Conservation (phyloP, 2,329 filamentous ascomycete genomes). For the Trichoderma sp. region DNA sequence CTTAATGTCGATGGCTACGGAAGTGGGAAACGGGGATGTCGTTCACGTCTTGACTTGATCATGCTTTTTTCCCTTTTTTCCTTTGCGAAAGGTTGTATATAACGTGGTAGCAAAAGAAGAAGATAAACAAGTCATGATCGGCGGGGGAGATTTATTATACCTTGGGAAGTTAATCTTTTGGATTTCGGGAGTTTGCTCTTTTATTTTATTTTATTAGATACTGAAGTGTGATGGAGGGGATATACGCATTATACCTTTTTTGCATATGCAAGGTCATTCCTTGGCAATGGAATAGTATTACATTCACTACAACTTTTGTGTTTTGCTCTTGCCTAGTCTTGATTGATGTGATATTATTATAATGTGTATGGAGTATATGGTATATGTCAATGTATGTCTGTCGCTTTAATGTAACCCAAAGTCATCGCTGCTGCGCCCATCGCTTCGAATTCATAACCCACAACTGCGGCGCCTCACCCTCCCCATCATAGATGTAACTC, state of each 20-base stretch:
- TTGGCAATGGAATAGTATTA: conserved; percentile 4
- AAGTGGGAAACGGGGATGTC: not conserved
- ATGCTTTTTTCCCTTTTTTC: not conserved
- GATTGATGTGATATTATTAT: not conserved
- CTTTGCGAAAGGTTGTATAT: conserved; percentile 7
- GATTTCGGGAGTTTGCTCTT: conserved; percentile 3
- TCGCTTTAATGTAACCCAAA: not conserved
- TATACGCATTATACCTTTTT: conserved; percentile 1
- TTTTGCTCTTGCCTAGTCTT: not conserved
- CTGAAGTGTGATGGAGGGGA: not conserved
- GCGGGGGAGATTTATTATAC: not conserved
- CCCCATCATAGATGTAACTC: conserved; percentile 31
- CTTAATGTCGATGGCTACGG: not conserved
- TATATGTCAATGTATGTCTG: not conserved
- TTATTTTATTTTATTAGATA: conserved; percentile 1
- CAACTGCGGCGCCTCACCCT: conserved; percentile 29
- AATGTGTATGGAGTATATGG: not conserved
- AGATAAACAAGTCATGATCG: not conserved
- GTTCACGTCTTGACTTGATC: not conserved
- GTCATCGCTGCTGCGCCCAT: conserved; percentile 17
- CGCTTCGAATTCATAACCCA: conserved; percentile 31
- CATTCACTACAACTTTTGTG: not conserved
- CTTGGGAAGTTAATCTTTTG: conserved; percentile 8
- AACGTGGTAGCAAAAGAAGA: not conserved
- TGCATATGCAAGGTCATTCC: conserved; percentile 10